These are phyloP conservation scores for Leccinum uliginosum DNA, from an alignment of 768 basidiomycete species.

Conservation along the genomic window DNA sequence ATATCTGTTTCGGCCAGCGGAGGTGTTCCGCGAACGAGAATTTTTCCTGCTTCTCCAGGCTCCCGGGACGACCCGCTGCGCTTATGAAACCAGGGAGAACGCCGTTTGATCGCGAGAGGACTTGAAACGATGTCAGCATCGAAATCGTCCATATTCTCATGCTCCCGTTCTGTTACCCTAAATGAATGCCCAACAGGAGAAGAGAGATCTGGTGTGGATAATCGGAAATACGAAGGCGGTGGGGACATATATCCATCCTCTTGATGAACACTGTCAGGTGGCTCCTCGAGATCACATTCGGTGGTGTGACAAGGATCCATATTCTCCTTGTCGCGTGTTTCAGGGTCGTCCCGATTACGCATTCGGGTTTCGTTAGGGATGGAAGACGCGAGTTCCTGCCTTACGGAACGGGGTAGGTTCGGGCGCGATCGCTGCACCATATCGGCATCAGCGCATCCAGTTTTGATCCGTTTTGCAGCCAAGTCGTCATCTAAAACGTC, in stretches of 20 bases:
- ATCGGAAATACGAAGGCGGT: slow-evolving; percentile 44
- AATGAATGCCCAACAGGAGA: slow-evolving; percentile 49
- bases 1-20: slow-evolving; percentile 15
- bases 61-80: not conserved
- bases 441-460: slow-evolving; percentile 16
- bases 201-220: slow-evolving; percentile 57
- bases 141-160: slow-evolving; percentile 37
- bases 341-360: slow-evolving; percentile 43
- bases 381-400: slow-evolving; percentile 2
- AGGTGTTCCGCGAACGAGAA: slow-evolving; percentile 32
- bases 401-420: slow-evolving; percentile 14
- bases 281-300: slow-evolving; percentile 39
- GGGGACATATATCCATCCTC: slow-evolving; percentile 87
- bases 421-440: slow-evolving; percentile 26
- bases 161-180: slow-evolving; percentile 8
- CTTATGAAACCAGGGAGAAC: slow-evolving; percentile 10
- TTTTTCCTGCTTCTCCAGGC: slow-evolving; percentile 1
- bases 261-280: slow-evolving; percentile 50
- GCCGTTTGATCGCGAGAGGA: slow-evolving; percentile 24
- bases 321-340: slow-evolving; percentile 36
- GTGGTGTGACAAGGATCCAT: slow-evolving; percentile 35
- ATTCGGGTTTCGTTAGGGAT: slow-evolving; percentile 6
- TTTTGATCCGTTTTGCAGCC: slow-evolving; percentile 46
- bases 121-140: slow-evolving; percentile 44
- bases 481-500: slow-evolving; percentile 69